phyloP scores from a whole-genome alignment of 2,329 filamentous ascomycete genomes.

The Paraphaeosphaeria minitans region DNA sequence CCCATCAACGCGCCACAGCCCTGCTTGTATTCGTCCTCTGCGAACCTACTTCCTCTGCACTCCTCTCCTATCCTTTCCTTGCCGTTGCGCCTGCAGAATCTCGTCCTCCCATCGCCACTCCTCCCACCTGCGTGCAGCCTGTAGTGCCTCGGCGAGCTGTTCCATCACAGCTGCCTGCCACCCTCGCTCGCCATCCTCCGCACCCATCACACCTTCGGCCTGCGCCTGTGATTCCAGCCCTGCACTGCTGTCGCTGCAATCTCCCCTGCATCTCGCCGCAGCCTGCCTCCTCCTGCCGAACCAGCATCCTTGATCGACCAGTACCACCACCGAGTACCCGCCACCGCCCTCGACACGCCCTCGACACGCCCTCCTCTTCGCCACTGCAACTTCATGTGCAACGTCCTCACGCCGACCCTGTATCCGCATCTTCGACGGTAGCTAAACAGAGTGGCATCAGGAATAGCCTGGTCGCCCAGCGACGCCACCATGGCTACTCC shows the following conservation, averaged over 20 bases:
- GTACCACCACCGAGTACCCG: neutral
- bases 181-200: conserved; percentile 9
- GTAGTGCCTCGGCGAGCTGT: neutral
- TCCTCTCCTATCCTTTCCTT: neutral
- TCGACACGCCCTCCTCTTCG: conserved; percentile 13
- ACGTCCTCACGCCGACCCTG: conserved; percentile 43
- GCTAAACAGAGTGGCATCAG: conserved; percentile 22
- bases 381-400: conserved; percentile 43
- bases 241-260: neutral
- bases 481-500: conserved; percentile 45
- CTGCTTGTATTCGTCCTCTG: neutral
- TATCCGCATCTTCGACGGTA: conserved; percentile 49
- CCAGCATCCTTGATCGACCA: neutral
- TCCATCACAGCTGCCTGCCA: conserved; percentile 4
- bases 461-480: conserved; percentile 36
- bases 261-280: neutral
- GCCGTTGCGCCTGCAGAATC: neutral
- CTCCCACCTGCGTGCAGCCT: neutral
- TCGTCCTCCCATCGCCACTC: neutral
- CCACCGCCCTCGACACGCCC: conserved; percentile 6
- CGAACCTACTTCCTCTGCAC: neutral
- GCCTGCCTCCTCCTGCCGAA: neutral
- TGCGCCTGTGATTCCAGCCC: neutral
- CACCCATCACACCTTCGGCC: conserved; percentile 3
- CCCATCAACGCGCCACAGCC: conserved; percentile 6